These are phyloP conservation scores for Neospora caninum DNA, from an alignment of 169 alveolate species.

Conservation along the genomic window DNA sequence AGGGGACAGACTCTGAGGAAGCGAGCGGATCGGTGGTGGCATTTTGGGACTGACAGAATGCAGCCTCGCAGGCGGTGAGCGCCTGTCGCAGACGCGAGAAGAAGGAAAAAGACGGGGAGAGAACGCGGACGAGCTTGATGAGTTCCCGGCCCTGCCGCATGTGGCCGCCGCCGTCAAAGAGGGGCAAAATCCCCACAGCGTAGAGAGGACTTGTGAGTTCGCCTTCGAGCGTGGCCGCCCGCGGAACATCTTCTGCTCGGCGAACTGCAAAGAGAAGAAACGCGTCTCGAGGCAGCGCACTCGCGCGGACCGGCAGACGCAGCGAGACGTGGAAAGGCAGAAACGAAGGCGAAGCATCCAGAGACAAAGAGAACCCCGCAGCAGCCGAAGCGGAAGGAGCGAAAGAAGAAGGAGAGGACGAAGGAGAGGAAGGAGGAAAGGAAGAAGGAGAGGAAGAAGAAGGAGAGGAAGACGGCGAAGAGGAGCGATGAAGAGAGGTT, in stretches of 20 bases:
- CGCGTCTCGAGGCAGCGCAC: conserved; percentile 29
- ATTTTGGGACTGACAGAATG: background rate
- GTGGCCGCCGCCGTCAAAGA: conserved; percentile 22
- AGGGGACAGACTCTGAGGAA: background rate
- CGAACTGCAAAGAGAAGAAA: conserved; percentile 2
- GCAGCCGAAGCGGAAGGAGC: too few relatives aligned
- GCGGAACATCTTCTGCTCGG: background rate
- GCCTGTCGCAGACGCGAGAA: background rate
- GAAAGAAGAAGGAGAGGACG: background rate
- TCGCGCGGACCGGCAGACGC: background rate
- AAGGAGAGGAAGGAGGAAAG: background rate
- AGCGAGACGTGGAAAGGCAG: conserved; percentile 27
- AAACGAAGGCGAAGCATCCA: background rate
- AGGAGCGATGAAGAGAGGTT: background rate
- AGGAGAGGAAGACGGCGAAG: background rate
- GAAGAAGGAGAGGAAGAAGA: background rate
- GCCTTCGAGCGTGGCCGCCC: background rate
- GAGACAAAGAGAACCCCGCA: background rate
- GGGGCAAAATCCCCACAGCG: conserved; percentile 26
- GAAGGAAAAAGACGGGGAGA: background rate
- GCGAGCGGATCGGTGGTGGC: background rate
- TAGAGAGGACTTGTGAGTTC: background rate
- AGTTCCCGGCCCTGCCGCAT: conserved; percentile 36
- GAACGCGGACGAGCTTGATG: background rate
- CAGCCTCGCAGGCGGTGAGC: background rate